These are phyloP conservation scores for Cercospora canescens DNA, from an alignment of 2,329 filamentous ascomycete species.

Conservation along the genomic window DNA sequence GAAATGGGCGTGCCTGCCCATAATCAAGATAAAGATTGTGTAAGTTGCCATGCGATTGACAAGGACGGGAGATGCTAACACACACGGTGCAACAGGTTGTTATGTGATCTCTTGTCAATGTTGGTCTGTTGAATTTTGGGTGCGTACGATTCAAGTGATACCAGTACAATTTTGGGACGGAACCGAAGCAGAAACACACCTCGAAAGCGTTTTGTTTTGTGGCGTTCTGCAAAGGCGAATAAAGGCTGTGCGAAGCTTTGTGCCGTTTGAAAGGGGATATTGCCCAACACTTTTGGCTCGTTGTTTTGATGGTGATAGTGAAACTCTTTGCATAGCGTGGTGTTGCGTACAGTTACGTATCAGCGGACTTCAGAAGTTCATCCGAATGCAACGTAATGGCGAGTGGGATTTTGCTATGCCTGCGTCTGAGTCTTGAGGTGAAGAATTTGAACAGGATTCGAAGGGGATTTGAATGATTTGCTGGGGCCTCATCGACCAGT, in stretches of 20 bases:
- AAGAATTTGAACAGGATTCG: not conserved
- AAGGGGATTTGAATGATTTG: too few species aligned
- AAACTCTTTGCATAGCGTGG: not conserved
- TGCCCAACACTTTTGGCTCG: not conserved
- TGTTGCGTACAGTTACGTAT: not conserved
- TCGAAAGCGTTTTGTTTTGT: not conserved
- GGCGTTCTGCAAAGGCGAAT: not conserved
- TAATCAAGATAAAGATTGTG: conserved; percentile 87
- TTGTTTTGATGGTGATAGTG: not conserved
- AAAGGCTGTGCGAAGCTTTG: not conserved
- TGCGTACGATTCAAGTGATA: not conserved
- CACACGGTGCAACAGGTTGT: not conserved
- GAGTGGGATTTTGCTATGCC: too few species aligned
- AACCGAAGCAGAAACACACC: not conserved
- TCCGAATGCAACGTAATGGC: too few species aligned
- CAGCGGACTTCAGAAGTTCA: not conserved
- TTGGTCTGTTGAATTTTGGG: not conserved
- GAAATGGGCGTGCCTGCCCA: conserved; percentile 92
- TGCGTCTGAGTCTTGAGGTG: too few species aligned
- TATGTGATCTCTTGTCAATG: not conserved
- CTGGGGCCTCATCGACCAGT: too few species aligned
- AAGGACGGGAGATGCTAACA: not conserved
- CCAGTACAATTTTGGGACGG: not conserved
- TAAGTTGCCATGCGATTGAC: too few species aligned
- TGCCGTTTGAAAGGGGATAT: not conserved